Conservation (phyloP, 1,139 yeast species). For the Geotrichum phurueaensis region DNA sequence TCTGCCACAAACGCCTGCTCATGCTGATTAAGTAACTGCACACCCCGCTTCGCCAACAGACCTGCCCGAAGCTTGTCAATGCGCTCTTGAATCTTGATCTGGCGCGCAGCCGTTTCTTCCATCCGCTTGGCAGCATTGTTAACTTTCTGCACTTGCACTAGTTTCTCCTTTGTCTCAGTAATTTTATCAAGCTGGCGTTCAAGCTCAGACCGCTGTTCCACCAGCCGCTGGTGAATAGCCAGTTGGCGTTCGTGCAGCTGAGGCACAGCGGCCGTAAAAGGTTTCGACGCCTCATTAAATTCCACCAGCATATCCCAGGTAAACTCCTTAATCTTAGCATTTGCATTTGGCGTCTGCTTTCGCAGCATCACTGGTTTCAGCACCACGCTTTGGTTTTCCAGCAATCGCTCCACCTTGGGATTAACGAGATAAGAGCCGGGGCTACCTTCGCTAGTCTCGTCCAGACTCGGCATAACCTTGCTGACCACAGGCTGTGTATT, state of each 20-base stretch:
- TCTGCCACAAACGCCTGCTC: slow-evolving; percentile 46
- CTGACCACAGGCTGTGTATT: background rate
- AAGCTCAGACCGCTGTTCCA: slow-evolving; percentile 3
- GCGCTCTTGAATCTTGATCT: slow-evolving; percentile 34
- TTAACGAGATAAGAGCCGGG: background rate
- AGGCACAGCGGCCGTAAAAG: background rate
- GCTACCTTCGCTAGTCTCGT: background rate
- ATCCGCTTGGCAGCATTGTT: background rate
- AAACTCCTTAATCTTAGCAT: background rate
- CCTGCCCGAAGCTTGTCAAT: slow-evolving; percentile 31
- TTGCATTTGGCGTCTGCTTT: background rate
- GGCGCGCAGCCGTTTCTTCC: slow-evolving; percentile 28
- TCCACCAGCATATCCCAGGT: background rate
- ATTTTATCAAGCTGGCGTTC: background rate
- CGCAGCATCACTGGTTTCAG: background rate
- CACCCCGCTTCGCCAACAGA: slow-evolving; percentile 25
- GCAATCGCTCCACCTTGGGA: background rate
- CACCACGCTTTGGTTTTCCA: background rate
- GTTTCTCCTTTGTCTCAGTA: background rate
- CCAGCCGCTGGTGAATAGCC: slow-evolving; percentile 10
- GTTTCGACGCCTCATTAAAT: background rate
- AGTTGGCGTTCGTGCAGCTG: slow-evolving; percentile 18
- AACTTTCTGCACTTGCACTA: background rate
- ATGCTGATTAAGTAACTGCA: slow-evolving; percentile 36
- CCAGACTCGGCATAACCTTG: background rate